Percentiles rank a stretch among this genome's conserved stretches.
phyloP scores from a whole-genome alignment of 2,329 filamentous ascomycete genomes.

The Penicillium sp. region DNA sequence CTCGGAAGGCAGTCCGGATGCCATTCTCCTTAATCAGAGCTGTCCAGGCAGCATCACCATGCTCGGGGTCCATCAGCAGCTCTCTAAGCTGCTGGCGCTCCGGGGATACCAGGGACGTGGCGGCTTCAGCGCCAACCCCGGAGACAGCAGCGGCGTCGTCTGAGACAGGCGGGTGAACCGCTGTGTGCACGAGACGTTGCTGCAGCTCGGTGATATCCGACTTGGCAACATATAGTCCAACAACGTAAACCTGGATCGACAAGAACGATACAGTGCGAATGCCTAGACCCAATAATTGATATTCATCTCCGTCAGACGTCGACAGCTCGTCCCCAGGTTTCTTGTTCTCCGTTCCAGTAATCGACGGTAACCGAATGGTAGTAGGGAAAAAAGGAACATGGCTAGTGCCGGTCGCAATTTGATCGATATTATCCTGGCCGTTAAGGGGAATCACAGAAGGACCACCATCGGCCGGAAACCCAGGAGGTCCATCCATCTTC shows the following conservation, averaged over 20 bases:
- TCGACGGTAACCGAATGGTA: constrained; percentile 62
- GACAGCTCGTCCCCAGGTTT: constrained; percentile 39
- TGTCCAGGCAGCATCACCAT: constrained; percentile 74
- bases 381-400: constrained; percentile 79
- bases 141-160: constrained; percentile 22
- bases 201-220: constrained; percentile 81
- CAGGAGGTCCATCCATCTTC: constrained; percentile 43
- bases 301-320: constrained; percentile 54
- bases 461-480: constrained; percentile 31
- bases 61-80: constrained; percentile 66
- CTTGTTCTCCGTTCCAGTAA: constrained; percentile 33
- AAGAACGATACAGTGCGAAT: constrained; percentile 89
- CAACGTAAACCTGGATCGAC: constrained; percentile 88
- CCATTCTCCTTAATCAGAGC: constrained; percentile 64
- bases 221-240: constrained; percentile 87
- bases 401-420: constrained; percentile 78
- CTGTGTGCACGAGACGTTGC: constrained; percentile 69
- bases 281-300: constrained; percentile 84
- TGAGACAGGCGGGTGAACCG: constrained; percentile 45
- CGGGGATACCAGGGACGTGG: constrained; percentile 76
- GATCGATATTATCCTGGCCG: constrained; percentile 63
- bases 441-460: constrained; percentile 38
- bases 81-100: constrained; percentile 75
- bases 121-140: constrained; percentile 59
- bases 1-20: constrained; percentile 75